A percentile compares a stretch with the other conserved stretches of the same genome.
These are phyloP conservation scores for Ophiocordyceps unilateralis DNA, from an alignment of 2,329 filamentous ascomycete species.

Conservation along the genomic window DNA sequence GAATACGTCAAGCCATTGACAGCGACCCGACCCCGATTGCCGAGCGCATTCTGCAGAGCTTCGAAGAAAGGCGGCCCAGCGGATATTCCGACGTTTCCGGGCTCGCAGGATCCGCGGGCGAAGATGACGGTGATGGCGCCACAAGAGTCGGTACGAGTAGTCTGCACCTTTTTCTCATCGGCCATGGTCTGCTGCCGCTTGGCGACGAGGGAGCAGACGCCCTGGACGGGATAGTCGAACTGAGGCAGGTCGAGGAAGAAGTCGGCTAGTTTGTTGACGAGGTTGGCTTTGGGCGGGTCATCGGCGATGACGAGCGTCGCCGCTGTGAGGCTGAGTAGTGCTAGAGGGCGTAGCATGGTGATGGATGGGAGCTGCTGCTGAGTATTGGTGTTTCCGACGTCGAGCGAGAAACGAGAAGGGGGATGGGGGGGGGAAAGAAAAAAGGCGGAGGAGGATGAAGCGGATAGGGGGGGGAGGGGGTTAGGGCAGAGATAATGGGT, in stretches of 20 bases:
- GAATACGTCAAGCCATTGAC: slow-evolving; percentile 12
- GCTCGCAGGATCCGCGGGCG: slow-evolving; percentile 13
- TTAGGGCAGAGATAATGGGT: background rate
- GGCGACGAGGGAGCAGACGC: slow-evolving; percentile 4
- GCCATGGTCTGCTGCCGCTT: slow-evolving; percentile 4
- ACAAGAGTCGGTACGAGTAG: slow-evolving; percentile 6
- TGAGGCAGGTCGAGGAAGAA: background rate
- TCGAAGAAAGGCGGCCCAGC: slow-evolving; percentile 11
- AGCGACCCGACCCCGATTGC: slow-evolving; percentile 4
- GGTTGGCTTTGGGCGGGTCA: background rate
- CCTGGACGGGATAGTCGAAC: slow-evolving; percentile 1
- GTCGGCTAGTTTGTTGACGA: background rate
- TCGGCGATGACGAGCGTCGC: background rate
- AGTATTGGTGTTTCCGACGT: too few species aligned
- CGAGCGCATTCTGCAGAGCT: slow-evolving; percentile 5
- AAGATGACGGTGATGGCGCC: slow-evolving; percentile 12
- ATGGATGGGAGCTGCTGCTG: too few species aligned
- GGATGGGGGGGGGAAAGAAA: background rate
- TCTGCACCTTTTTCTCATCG: slow-evolving; percentile 4
- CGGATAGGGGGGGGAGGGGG: background rate
- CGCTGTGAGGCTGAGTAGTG: background rate
- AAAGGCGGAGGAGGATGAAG: background rate
- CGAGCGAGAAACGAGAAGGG: too few species aligned
- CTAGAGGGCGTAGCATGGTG: too few species aligned
- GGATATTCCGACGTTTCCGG: slow-evolving; percentile 12